phyloP scores from a whole-genome alignment of 1,139 yeast genomes.

The Nakaseomyces nivariensis region DNA sequence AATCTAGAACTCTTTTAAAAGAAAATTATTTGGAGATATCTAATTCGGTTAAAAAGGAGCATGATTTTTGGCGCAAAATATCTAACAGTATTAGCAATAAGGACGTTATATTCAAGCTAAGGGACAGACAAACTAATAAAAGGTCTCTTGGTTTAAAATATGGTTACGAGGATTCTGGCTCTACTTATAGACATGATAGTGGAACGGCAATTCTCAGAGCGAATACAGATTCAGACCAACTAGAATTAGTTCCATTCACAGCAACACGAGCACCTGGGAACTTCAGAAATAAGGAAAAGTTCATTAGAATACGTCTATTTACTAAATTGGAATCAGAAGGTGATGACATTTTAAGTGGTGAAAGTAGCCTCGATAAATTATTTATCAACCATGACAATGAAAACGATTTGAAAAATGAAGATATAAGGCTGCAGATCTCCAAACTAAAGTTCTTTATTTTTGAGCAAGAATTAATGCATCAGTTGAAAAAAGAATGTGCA shows the following conservation, averaged over 20 bases:
- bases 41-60: constrained; percentile 52
- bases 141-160: constrained; percentile 63
- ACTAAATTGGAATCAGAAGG: constrained; percentile 48
- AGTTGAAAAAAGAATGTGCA: constrained; percentile 67
- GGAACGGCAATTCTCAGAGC: constrained; percentile 62
- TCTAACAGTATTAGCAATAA: constrained; percentile 39
- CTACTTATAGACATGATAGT: constrained; percentile 52
- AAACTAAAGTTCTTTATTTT: constrained; percentile 63
- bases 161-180: constrained; percentile 89
- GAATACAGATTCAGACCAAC: constrained; percentile 28
- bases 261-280: constrained; percentile 5
- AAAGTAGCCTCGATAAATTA: constrained; percentile 19
- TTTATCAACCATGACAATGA: constrained; percentile 9
- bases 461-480: constrained; percentile 67
- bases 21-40: constrained; percentile 43
- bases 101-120: constrained; percentile 64
- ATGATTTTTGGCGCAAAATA: constrained; percentile 58
- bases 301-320: constrained; percentile 45
- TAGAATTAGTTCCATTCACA: constrained; percentile 33
- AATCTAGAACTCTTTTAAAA: constrained; percentile 44
- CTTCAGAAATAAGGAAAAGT: constrained; percentile 21
- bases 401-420: constrained; percentile 17
- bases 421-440: constrained; percentile 44
- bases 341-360: constrained; percentile 34
- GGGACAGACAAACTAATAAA: constrained; percentile 43